Base-by-base conservation (phyloP, 306 rosid species). In the Ormosia semicastrata region DNA sequence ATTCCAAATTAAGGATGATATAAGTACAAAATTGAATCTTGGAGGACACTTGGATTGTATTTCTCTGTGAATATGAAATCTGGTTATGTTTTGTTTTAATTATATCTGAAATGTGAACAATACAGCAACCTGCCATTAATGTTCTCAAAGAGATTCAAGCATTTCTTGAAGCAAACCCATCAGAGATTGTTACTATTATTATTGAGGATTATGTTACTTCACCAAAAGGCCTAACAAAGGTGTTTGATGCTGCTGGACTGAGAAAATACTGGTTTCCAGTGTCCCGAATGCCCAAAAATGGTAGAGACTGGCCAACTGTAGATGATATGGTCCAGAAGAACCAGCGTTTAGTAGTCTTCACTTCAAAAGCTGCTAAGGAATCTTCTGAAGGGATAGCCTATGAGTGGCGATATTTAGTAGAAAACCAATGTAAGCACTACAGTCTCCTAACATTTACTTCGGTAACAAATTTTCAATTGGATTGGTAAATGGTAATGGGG, bases 171-270 rank as follows among this genome's bases (percentile, higher is more conserved):
- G 81, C 96, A 83, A 93, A 93, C 85, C 96, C 98, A 46, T 73
- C 89, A 3, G 99, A 95, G 82, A 93, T 95, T 50, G 89, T 95
- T 53, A 88, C 98, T 3, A 87, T 95, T 40, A 87, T 95, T 1
- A 92, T 95, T 62, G 99, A 95, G 86, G 99, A 95, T 85, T 95
- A 93, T 2, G 99, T 95, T 8, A 87, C 93, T 0, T 89, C 99
- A 1, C 96, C 97, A 71, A 93, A 88, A 65, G 98, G 99, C 56
- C 75, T 95, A 36, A 93, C 93, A 43, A 93, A 90, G 77, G 96
- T 90, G 89, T 95, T 95, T 84, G 87, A 89, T 83, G 98, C 96
- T 37, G 93, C 98, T 84, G 99, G 98, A 39, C 86, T 95, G 64
- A 86, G 83, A 78, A 92, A 90, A 50, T 95, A 80, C 84, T 93